phyloP scores from a whole-genome alignment of 179 eudicot genomes.

The Corrigiola litoralis region DNA sequence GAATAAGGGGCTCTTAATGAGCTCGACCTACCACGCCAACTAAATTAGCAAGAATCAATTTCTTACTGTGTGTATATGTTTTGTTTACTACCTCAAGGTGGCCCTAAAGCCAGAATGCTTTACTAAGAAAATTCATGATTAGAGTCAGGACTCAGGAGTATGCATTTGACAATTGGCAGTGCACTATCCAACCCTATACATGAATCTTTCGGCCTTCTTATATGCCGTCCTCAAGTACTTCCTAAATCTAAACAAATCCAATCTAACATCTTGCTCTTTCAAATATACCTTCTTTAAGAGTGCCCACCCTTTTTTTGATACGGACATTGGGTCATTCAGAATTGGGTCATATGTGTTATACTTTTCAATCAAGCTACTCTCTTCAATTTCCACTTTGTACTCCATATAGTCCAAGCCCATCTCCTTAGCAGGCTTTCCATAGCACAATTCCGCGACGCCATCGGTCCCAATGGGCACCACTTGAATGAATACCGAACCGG shows the following conservation, averaged over 20 bases:
- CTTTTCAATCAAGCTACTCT: conserved; percentile 43
- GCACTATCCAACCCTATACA: conserved; percentile 22
- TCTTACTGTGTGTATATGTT: too few species aligned
- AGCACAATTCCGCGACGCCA: conserved; percentile 37
- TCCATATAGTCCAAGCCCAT: conserved; percentile 46
- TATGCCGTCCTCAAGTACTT: conserved; percentile 30
- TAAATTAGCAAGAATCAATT: too few species aligned
- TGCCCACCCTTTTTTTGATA: conserved; percentile 30
- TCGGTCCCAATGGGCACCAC: conserved; percentile 48
- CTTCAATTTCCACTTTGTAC: conserved; percentile 39
- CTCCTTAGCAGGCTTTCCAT: conserved; percentile 44
- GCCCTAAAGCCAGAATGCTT: too few species aligned
- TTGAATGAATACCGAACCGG: conserved; percentile 44
- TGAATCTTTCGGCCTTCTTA: conserved; percentile 38
- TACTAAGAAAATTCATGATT: too few species aligned
- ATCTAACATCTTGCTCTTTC: conserved; percentile 46
- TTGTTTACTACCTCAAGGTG: too few species aligned
- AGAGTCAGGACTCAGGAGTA: too few species aligned
- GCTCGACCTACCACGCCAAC: background rate
- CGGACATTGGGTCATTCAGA: conserved; percentile 26
- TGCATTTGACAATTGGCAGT: too few species aligned
- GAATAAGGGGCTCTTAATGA: background rate
- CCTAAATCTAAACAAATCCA: conserved; percentile 45
- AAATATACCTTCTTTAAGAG: conserved; percentile 33
- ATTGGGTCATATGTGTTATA: conserved; percentile 33